phyloP scores from a whole-genome alignment of 2,329 filamentous ascomycete genomes.

The Huntiella decipiens region DNA sequence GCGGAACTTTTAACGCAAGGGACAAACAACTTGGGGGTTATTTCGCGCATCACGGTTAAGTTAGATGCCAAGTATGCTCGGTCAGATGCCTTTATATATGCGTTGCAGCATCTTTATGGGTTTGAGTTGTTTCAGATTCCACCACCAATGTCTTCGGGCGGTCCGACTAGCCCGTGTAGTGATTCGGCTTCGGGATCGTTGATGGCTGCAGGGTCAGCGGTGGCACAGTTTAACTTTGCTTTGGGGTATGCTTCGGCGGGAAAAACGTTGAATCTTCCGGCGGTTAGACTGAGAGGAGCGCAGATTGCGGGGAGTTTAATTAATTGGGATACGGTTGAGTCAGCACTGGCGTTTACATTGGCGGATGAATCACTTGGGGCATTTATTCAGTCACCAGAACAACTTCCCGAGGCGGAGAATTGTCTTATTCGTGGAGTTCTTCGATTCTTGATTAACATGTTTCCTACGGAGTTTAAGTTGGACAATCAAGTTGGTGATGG shows the following conservation, averaged over 20 bases:
- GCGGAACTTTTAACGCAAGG: too few relatives aligned
- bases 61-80: slow-evolving; percentile 29
- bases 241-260: slow-evolving; percentile 48
- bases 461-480: slow-evolving; percentile 41
- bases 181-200: slow-evolving; percentile 18
- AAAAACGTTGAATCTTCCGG: slow-evolving; percentile 33
- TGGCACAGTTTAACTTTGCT: slow-evolving; percentile 33
- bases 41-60: too few relatives aligned
- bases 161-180: slow-evolving; percentile 16
- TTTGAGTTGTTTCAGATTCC: slow-evolving; percentile 26
- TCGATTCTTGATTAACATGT: slow-evolving; percentile 39
- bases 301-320: slow-evolving; percentile 39
- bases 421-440: slow-evolving; percentile 35
- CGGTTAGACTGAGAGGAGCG: slow-evolving; percentile 37
- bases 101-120: slow-evolving; percentile 38
- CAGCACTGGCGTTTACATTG: slow-evolving; percentile 37
- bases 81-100: slow-evolving; percentile 36
- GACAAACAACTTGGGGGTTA: too few relatives aligned
- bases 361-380: slow-evolving; percentile 15
- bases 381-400: slow-evolving; percentile 21
- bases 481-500: slow-evolving; percentile 25
- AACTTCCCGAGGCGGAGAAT: slow-evolving; percentile 30
- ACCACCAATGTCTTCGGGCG: slow-evolving; percentile 18
- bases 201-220: slow-evolving; percentile 10
- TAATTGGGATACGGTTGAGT: slow-evolving; percentile 43